Evolutionary conservation across 192 early-diverging fungal genomes (phyloP).

Genomic region (Mortierella claussenii): DNA sequence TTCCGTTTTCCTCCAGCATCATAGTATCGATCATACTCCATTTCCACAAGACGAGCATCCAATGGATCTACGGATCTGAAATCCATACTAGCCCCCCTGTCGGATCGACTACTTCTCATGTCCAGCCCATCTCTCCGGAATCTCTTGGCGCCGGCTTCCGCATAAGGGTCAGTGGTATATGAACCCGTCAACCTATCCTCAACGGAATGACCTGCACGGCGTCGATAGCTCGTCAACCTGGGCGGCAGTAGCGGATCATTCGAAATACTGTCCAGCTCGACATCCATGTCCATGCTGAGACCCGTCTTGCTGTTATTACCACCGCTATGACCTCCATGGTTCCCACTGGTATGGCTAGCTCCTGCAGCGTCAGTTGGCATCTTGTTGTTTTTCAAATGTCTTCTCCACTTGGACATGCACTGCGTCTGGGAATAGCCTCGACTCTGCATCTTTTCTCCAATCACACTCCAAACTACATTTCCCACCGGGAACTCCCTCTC

Average conservation of each 20-base stretch:
- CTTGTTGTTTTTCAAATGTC: constrained; percentile 49
- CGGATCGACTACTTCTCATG: background rate
- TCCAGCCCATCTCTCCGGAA: constrained; percentile 9
- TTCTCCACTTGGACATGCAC: constrained; percentile 53
- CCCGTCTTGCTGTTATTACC: constrained; percentile 13
- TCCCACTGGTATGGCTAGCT: too few relatives aligned
- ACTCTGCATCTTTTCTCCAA: constrained; percentile 46
- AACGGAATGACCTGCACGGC: constrained; percentile 6
- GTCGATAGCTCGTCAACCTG: constrained; percentile 10
- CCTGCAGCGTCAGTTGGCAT: constrained; percentile 15
- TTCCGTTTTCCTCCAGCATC: constrained; percentile 34
- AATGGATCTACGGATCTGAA: constrained; percentile 1
- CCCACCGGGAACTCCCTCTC: constrained; percentile 51
- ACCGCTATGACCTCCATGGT: too few relatives aligned
- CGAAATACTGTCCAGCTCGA: constrained; percentile 7
- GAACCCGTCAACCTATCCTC: constrained; percentile 13
- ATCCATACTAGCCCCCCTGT: constrained; percentile 3
- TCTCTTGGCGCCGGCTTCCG: constrained; percentile 13
- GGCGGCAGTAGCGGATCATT: too few relatives aligned
- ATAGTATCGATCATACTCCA: constrained; percentile 47
- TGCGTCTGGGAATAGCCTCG: constrained; percentile 52
- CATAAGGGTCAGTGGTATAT: constrained; percentile 5
- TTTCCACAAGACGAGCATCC: constrained; percentile 29
- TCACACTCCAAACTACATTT: constrained; percentile 50
- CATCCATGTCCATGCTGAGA: constrained; percentile 35